These are phyloP conservation scores for Pholiota molesta DNA, from an alignment of 768 basidiomycete species.

Conservation along the genomic window DNA sequence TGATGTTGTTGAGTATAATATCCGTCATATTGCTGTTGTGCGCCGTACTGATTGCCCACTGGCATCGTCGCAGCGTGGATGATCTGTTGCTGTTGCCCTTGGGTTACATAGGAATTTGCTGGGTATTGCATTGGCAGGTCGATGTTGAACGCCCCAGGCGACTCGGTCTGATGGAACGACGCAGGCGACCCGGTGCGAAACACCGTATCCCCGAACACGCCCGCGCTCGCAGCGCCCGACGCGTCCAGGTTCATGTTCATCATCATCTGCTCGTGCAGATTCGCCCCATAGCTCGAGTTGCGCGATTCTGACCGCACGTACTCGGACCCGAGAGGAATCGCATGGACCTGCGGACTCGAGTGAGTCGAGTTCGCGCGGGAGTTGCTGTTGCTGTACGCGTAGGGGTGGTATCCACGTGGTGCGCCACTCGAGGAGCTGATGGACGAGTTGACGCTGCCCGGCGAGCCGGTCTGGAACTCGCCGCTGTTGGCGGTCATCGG, in stretches of 20 bases:
- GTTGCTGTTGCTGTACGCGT: constrained; percentile 43
- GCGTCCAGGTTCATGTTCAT: constrained; percentile 30
- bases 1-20: constrained; percentile 26
- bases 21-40: constrained; percentile 21
- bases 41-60: constrained; percentile 14
- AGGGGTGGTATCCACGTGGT: constrained; percentile 58
- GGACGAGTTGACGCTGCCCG: constrained; percentile 31
- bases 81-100: constrained; percentile 16
- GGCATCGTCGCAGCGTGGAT: constrained; percentile 27
- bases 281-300: constrained; percentile 38
- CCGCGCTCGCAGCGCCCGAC: constrained; percentile 7
- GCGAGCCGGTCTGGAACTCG: constrained; percentile 27
- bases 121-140: constrained; percentile 36
- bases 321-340: constrained; percentile 36
- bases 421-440: constrained; percentile 32
- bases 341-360: constrained; percentile 47
- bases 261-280: constrained; percentile 51
- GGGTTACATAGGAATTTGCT: constrained; percentile 3
- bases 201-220: constrained; percentile 32
- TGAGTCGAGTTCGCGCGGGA: constrained; percentile 46
- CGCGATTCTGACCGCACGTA: constrained; percentile 40
- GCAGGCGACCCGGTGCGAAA: constrained; percentile 47
- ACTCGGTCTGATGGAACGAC: constrained; percentile 42
- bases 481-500: constrained; percentile 45
- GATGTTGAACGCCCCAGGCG: constrained; percentile 38